Evolutionary conservation across 169 alveolate genomes (phyloP).

Genomic region (Eimeria falciformis): DNA sequence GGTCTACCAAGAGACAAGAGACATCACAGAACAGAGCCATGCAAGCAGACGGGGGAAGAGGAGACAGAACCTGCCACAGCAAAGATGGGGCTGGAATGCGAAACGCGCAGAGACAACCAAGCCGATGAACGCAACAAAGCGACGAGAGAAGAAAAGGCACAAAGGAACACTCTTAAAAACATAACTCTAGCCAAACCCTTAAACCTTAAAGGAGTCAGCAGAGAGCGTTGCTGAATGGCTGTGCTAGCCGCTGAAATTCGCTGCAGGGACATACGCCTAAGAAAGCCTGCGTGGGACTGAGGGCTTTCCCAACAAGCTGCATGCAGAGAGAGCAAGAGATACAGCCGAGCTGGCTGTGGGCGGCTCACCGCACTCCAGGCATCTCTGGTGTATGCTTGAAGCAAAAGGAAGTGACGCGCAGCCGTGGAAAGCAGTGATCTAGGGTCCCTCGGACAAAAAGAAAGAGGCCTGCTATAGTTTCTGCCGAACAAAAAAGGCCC

Average conservation of each 20-base stretch:
- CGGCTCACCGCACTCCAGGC: conserved; percentile 12
- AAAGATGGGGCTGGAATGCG: background rate
- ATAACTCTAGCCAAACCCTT: no score
- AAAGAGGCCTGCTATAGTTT: conserved; percentile 12
- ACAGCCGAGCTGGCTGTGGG: no score
- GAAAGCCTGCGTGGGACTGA: no score
- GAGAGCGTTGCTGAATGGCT: no score
- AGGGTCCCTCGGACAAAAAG: conserved; percentile 27
- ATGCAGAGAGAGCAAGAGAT: background rate
- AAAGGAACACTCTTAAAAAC: no score
- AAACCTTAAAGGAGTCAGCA: no score
- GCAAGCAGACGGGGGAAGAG: background rate
- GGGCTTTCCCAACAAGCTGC: background rate
- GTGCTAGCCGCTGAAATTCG: no score
- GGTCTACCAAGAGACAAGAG: background rate
- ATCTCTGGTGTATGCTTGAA: conserved; percentile 73
- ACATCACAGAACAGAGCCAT: background rate
- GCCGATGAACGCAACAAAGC: background rate
- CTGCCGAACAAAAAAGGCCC: conserved; percentile 79
- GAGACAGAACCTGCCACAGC: background rate
- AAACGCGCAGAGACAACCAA: background rate
- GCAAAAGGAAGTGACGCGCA: conserved; percentile 52
- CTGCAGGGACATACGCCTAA: no score
- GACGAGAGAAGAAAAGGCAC: background rate
- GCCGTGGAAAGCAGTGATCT: conserved; percentile 78